A percentile compares a stretch with the other conserved stretches of the same genome.
These are phyloP conservation scores for Astrocystis sublimbata DNA, from an alignment of 495 filamentous ascomycete species.

Conservation along the genomic window DNA sequence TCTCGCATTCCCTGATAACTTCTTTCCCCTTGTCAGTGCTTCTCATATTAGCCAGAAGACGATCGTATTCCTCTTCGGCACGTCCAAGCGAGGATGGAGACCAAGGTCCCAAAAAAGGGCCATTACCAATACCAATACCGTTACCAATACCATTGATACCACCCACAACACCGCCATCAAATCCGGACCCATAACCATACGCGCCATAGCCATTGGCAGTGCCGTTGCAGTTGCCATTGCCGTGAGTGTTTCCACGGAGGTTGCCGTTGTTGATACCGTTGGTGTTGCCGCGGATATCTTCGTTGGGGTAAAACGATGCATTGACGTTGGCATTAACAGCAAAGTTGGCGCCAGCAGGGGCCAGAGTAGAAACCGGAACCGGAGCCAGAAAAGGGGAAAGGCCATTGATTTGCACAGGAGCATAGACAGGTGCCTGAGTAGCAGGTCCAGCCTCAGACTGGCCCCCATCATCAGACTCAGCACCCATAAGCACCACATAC, in stretches of 20 bases:
- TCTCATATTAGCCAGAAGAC: neutral
- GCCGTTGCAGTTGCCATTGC: neutral
- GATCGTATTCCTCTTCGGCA: slow-evolving; percentile 7
- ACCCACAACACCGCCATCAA: neutral
- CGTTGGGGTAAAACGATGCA: too few relatives aligned
- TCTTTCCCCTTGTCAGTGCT: neutral
- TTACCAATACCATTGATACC: neutral
- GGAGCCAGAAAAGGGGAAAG: too few relatives aligned
- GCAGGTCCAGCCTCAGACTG: neutral
- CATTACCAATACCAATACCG: neutral
- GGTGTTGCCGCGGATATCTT: too few relatives aligned
- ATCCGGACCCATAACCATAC: neutral
- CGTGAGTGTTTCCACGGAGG: neutral
- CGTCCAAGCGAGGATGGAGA: slow-evolving; percentile 4
- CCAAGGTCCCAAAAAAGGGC: neutral
- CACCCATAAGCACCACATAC: slow-evolving; percentile 18
- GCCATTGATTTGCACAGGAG: too few relatives aligned
- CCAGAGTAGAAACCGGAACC: neutral
- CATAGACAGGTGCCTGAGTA: neutral
- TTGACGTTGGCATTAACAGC: neutral
- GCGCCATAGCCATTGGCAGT: neutral
- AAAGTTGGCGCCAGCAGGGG: neutral
- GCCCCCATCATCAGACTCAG: neutral
- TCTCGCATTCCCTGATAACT: neutral
- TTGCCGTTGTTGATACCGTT: too few relatives aligned